Conservation (phyloP, 2,329 filamentous ascomycete genomes). For the Ophiognomonia clavigignenti-juglandacearum region DNA sequence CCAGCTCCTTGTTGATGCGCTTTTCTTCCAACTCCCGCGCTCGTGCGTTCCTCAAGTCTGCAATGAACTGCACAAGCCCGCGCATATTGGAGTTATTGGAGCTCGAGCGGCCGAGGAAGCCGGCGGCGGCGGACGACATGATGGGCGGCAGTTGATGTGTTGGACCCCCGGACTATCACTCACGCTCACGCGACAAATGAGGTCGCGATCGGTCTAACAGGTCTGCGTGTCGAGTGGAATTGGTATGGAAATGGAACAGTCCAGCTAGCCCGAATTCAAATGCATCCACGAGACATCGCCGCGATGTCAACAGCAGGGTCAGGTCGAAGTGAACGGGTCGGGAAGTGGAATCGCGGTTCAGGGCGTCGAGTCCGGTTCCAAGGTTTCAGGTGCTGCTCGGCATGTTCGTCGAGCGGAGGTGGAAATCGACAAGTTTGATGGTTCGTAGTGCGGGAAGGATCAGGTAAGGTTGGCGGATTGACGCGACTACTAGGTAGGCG, state of each 20-base stretch:
- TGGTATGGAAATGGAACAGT: constrained; percentile 2
- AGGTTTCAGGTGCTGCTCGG: background rate
- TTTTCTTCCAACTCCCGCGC: constrained; percentile 97
- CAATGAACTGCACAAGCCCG: constrained; percentile 96
- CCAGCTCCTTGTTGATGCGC: constrained; percentile 98
- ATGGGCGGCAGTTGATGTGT: constrained; percentile 18
- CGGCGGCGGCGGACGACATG: constrained; percentile 54
- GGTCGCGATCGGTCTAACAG: background rate
- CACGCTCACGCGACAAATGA: background rate
- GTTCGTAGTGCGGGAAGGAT: background rate
- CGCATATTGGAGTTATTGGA: constrained; percentile 65
- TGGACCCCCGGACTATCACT: background rate
- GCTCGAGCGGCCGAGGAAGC: constrained; percentile 63
- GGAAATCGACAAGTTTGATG: no score
- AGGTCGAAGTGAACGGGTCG: background rate
- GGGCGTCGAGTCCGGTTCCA: constrained; percentile 2
- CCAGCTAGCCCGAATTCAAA: constrained; percentile 12
- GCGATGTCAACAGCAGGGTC: background rate
- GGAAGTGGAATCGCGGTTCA: background rate
- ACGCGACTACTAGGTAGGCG: no score
- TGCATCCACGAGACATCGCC: constrained; percentile 14
- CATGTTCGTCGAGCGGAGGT: constrained; percentile 4
- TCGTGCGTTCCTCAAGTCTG: constrained; percentile 88
- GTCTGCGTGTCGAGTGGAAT: background rate
- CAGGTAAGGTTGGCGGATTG: no score